Base-by-base conservation (phyloP, 2,329 filamentous ascomycete genomes). In the Teratosphaeria nubilosa region DNA sequence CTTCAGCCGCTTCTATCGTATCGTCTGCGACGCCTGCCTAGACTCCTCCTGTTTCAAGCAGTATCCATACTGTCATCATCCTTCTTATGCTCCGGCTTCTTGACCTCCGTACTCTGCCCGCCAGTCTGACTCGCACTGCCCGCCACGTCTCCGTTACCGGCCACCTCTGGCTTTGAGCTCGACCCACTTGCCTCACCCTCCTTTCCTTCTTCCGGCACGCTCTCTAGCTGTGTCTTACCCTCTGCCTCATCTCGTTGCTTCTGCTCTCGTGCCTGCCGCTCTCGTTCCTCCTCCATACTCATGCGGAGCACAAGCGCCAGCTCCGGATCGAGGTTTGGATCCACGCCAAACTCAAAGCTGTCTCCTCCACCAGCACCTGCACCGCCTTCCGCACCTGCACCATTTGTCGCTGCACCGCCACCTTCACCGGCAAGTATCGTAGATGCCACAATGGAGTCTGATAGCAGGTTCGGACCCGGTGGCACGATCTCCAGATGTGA, bases 271-370 rank as follows among this genome's bases (percentile, higher is more conserved):
- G 96, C 91, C 75, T 95, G 86, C 68, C 94, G 81, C 61, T 91
- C 91, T 78, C 95, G 95, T 76, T 99, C 94, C 73, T 99, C 94
- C 73, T 99, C 94, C 83, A 95, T 90, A 75, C 90, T 95, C 90
- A 99, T 96, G 63, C 94, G 86, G 72, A 99, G 79, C 56, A 94
- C 94, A 66, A 99, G 83, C 24, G 94, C 94, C 69, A 99, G 78
- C 74, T 99, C 94, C 3, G 94, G 94, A 71, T 99, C 94, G 69
- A 91, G 82, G 56, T 86, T 87, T 14, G 92, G 91, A 73, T 97
- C 94, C 65, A 96, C 90, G 63, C 89, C 90, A 71, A 95, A 95
- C 66, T 91, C 88, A 67, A 90, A 95, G 62, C 87, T 84, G 58
- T 81, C 82, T 65, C 81, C 81, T 56, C 79, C 82, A 50, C 80